These are phyloP conservation scores for Calonectria honghensis DNA, from an alignment of 2,329 filamentous ascomycete species.

Conservation along the genomic window DNA sequence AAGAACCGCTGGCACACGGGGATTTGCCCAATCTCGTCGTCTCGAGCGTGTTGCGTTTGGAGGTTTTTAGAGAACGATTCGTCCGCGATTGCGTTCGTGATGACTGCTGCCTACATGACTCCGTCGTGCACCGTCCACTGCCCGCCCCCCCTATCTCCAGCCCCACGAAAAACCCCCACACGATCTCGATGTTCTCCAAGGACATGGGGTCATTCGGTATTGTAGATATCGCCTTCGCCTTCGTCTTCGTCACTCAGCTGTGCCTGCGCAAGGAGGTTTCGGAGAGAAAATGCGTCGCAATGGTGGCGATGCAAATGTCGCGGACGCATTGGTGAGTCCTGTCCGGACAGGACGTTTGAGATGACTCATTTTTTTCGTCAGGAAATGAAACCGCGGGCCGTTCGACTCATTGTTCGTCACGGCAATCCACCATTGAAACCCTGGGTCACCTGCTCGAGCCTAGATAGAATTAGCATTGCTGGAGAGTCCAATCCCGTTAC, in stretches of 20 bases:
- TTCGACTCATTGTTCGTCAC: constrained; percentile 20
- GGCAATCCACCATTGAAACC: constrained; percentile 2
- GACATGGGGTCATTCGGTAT: background rate
- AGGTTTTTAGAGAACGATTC: constrained; percentile 19
- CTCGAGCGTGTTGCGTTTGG: background rate
- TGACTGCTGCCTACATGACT: constrained; percentile 49
- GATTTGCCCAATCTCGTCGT: constrained; percentile 33
- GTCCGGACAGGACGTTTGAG: constrained; percentile 18
- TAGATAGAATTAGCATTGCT: constrained; percentile 7
- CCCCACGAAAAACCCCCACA: constrained; percentile 31
- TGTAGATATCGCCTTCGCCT: background rate
- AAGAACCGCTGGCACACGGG: constrained; percentile 6
- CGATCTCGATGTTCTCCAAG: background rate
- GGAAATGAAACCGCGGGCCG: constrained; percentile 28
- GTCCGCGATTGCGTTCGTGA: constrained; percentile 26
- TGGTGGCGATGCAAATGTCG: constrained; percentile 36
- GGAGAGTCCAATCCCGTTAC: constrained; percentile 20
- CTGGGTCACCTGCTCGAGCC: constrained; percentile 21
- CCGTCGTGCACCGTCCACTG: constrained; percentile 26
- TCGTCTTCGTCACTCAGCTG: constrained; percentile 27
- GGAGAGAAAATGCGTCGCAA: background rate
- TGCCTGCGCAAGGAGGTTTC: constrained; percentile 21
- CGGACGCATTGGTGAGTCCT: constrained; percentile 21
- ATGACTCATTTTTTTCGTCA: constrained; percentile 34
- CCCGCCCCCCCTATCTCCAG: background rate